Conservation (phyloP, 257 asterid species). For the Nicotiana knightiana region DNA sequence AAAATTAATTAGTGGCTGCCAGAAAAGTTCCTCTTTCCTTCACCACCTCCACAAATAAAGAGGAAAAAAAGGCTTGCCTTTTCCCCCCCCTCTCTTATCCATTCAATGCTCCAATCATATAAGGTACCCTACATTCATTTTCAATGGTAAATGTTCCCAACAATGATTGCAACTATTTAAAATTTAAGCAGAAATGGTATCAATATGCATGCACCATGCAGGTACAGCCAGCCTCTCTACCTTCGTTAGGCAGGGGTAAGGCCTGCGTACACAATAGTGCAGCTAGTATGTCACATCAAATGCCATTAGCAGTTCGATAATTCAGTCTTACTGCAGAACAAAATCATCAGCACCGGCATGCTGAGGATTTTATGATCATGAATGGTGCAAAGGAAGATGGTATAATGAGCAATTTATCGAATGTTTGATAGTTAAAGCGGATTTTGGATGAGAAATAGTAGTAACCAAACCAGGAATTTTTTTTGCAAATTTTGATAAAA, state of each 20-base stretch:
- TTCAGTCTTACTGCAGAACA: background rate
- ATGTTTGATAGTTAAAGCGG: too few species aligned
- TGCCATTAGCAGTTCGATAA: background rate
- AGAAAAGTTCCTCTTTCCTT: background rate
- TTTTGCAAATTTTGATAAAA: background rate
- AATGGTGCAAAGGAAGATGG: background rate
- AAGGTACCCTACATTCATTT: slow-evolving; percentile 12
- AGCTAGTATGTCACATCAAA: background rate
- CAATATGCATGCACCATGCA: slow-evolving; percentile 2
- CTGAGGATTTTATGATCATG: background rate
- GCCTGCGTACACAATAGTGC: too few species aligned
- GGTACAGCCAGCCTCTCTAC: background rate
- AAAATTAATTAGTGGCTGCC: background rate
- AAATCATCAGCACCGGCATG: background rate
- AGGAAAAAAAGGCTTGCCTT: background rate
- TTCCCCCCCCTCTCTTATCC: background rate
- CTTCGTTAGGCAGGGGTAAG: too few species aligned
- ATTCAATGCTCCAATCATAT: slow-evolving; percentile 12
- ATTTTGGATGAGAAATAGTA: background rate
- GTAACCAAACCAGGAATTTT: background rate
- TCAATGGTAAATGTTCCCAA: background rate
- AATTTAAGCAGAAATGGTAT: background rate
- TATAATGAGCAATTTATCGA: background rate
- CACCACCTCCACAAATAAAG: background rate
- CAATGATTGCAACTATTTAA: slow-evolving; percentile 9